These are phyloP conservation scores for Calvatia gigantea DNA, from an alignment of 768 basidiomycete genomes.

Conservation along the genomic window DNA sequence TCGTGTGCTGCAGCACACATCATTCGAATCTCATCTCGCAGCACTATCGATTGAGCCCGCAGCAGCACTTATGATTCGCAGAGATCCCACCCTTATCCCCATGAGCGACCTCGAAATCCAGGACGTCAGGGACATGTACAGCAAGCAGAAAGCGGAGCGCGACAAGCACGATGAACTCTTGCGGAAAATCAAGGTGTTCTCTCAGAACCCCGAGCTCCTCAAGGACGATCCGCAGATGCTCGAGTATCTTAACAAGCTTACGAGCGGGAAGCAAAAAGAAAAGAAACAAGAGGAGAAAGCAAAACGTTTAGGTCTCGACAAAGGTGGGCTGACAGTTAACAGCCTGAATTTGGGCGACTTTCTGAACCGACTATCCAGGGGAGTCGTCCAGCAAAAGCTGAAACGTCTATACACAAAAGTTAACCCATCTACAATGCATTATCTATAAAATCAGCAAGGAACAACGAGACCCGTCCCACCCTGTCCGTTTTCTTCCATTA, in stretches of 20 bases:
- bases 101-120: conserved; percentile 79
- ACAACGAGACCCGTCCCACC: not conserved
- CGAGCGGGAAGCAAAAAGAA: conserved; percentile 18
- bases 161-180: conserved; percentile 38
- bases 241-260: conserved; percentile 20
- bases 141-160: conserved; percentile 42
- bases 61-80: conserved; percentile 57
- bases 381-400: conserved; percentile 3
- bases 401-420: not conserved
- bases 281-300: conserved; percentile 16
- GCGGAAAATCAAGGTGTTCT: conserved; percentile 41
- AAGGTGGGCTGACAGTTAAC: not conserved
- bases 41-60: not conserved
- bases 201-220: conserved; percentile 32
- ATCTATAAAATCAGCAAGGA: conserved; percentile 1
- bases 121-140: conserved; percentile 63
- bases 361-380: conserved; percentile 5
- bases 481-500: not conserved
- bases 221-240: conserved; percentile 28
- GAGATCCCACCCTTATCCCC: conserved; percentile 70
- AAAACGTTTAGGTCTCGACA: conserved; percentile 19
- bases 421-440: not conserved
- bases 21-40: conserved; percentile 9
- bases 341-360: not conserved
- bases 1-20: conserved; percentile 15